Evolutionary conservation across 2,329 filamentous ascomycete species (phyloP), one percentile per base, ranked within the genome.

Genomic region (Penicillium concentricum): DNA sequence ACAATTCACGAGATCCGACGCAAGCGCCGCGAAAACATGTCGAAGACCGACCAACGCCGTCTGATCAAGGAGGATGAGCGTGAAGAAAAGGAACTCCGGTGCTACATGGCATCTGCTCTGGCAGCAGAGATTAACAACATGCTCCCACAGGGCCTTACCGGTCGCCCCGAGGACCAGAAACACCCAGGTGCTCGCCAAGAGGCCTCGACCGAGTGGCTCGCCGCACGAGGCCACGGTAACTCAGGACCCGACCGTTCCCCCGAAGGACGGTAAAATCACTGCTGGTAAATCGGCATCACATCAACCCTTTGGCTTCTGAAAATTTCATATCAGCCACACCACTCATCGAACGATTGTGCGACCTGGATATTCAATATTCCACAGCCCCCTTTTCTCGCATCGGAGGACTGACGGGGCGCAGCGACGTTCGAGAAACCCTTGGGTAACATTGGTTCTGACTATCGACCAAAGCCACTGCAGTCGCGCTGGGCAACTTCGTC

Each of bases 1-100:
- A 91, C 97, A 61, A 88, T 94, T 77, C 87, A 92, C 66, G 94
- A 97, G 78, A 94, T 99, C 69, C 90, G 90, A 68, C 85, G 86
- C 60, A 84, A 93, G 68, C 89, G 93, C 68, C 87, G 94, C 50
- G 83, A 86, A 67, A 92, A 95, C 76, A 85, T 96, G 82, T 82
- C 83, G 72, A 96, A 97, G 78, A 60, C 72, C 18, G 88, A 95
- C 67, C 87, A 90, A 57, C 69, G 70, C 47, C 75, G 76, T 30
- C 60, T 81, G 41, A 66, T 76, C 54, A 77, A 77, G 60, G 78
- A 81, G 60, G 78, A 81, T 54, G 78, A 79, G 50, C 74, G 78
- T 18, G 78, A 81, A 63, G 78, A 81, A 64, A 71, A 70, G 51
- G 78, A 81, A 60, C 67, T 81, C 7, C 72, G 77, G 35, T 70